Evolutionary conservation across 164 flowering plant genomes (phyloP).

Genomic region (Vitis labrusca): DNA sequence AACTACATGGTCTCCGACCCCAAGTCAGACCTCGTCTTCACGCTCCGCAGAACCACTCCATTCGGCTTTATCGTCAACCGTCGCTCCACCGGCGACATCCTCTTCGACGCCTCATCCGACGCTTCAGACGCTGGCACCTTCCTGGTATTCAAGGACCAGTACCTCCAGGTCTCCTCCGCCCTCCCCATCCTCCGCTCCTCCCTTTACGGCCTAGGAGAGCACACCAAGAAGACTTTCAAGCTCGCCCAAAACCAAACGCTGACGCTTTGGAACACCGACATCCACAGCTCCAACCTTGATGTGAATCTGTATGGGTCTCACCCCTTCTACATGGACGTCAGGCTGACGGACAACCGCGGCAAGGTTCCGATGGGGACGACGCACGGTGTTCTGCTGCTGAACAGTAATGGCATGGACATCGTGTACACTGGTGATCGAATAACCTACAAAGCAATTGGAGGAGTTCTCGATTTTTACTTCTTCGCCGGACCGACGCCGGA

Average conservation of each 20-base stretch:
- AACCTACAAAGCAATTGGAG: constrained; percentile 57
- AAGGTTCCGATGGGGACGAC: constrained; percentile 26
- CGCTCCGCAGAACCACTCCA: constrained; percentile 44
- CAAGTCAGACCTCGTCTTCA: constrained; percentile 39
- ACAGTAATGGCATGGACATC: constrained; percentile 67
- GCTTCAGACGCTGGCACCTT: constrained; percentile 22
- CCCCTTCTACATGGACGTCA: constrained; percentile 76
- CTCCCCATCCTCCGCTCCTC: constrained; percentile 49
- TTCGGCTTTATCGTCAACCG: constrained; percentile 44
- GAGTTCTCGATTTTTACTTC: constrained; percentile 48
- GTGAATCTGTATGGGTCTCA: constrained; percentile 81
- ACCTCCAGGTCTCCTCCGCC: constrained; percentile 59
- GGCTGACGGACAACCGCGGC: constrained; percentile 32
- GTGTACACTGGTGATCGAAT: constrained; percentile 47
- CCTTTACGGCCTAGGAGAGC: constrained; percentile 84
- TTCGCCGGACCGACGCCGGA: constrained; percentile 50
- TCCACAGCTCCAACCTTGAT: constrained; percentile 36
- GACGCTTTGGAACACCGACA: constrained; percentile 77
- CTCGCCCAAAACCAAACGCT: constrained; percentile 40
- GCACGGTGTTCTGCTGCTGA: constrained; percentile 59
- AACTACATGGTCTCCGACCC: constrained; percentile 9
- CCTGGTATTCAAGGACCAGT: constrained; percentile 79
- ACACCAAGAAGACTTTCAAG: constrained; percentile 61
- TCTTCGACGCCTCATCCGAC: constrained; percentile 31
- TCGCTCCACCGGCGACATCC: constrained; percentile 34